A percentile compares a stretch with the other conserved stretches of the same genome.
Evolutionary conservation across 2,329 filamentous ascomycete genomes (phyloP).

Genomic region (Fusarium tjaetaba): DNA sequence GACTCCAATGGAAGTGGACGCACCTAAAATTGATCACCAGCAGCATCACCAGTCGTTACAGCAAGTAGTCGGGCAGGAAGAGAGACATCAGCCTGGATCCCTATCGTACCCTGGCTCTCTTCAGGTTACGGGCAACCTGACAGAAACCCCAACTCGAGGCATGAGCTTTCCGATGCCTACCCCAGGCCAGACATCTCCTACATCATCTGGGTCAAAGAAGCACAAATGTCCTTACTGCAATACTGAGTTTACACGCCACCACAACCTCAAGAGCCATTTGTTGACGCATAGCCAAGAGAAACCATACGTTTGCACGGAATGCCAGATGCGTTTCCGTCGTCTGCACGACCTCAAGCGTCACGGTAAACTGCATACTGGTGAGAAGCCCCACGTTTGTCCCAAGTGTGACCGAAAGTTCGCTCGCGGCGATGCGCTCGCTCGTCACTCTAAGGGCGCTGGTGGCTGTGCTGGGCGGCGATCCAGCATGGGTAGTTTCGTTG

Average conservation of each 20-base stretch:
- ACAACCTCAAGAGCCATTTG: constrained; percentile 96
- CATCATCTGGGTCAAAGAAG: constrained; percentile 76
- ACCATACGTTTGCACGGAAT: constrained; percentile 93
- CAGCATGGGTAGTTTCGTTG: constrained; percentile 84
- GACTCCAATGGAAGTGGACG: constrained; percentile 64
- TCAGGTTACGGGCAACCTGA: constrained; percentile 54
- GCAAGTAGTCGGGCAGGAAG: constrained; percentile 60
- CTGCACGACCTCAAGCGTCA: constrained; percentile 96
- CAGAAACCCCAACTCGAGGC: constrained; percentile 59
- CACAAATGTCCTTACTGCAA: constrained; percentile 97
- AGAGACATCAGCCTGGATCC: constrained; percentile 60
- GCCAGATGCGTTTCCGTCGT: constrained; percentile 89
- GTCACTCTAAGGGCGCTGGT: constrained; percentile 94
- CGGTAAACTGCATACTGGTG: constrained; percentile 94
- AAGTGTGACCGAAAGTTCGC: constrained; percentile 97
- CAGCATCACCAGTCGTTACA: constrained; percentile 49
- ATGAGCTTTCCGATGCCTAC: constrained; percentile 68
- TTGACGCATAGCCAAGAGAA: constrained; percentile 99
- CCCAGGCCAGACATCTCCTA: constrained; percentile 60
- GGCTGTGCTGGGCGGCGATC: constrained; percentile 92
- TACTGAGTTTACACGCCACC: constrained; percentile 95
- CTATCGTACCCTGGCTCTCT: constrained; percentile 66
- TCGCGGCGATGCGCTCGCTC: constrained; percentile 90
- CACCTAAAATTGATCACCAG: constrained; percentile 33
- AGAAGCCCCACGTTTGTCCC: constrained; percentile 92